phyloP scores from a whole-genome alignment of 2,329 filamentous ascomycete species.

The Rutstroemia sp. region DNA sequence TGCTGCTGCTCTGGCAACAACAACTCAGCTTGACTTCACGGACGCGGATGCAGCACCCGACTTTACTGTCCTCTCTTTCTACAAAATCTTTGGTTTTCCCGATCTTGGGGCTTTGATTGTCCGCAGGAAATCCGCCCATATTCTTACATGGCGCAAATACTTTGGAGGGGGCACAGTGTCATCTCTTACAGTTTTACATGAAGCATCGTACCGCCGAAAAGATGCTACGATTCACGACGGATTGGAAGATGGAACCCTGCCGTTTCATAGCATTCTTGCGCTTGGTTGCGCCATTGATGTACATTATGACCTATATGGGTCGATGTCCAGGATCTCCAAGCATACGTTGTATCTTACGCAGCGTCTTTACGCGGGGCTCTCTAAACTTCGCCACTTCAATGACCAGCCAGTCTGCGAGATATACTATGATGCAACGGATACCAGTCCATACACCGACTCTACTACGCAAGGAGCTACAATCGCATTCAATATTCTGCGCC shows the following conservation, averaged over 20 bases:
- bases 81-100: constrained; percentile 95
- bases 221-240: constrained; percentile 64
- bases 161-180: constrained; percentile 94
- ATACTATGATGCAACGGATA: constrained; percentile 30
- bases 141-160: constrained; percentile 63
- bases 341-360: constrained; percentile 63
- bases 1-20: constrained; percentile 73
- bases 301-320: constrained; percentile 62
- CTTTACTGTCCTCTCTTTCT: constrained; percentile 79
- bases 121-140: constrained; percentile 56
- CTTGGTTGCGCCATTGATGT: constrained; percentile 65
- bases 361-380: constrained; percentile 51
- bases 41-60: constrained; percentile 60
- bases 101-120: constrained; percentile 81
- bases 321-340: constrained; percentile 57
- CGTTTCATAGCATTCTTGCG: constrained; percentile 83
- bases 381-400: constrained; percentile 59
- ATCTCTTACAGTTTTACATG: constrained; percentile 68
- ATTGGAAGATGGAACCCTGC: constrained; percentile 84
- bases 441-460: constrained; percentile 15
- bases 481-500: constrained; percentile 72
- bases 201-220: constrained; percentile 77
- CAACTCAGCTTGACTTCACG: constrained; percentile 64
- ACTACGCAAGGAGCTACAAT: constrained; percentile 60
- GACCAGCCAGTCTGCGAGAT: constrained; percentile 23